Evolutionary conservation across 768 basidiomycete species (phyloP), one percentile per base, ranked within the genome.

Genomic region (Kwoniella sp.): DNA sequence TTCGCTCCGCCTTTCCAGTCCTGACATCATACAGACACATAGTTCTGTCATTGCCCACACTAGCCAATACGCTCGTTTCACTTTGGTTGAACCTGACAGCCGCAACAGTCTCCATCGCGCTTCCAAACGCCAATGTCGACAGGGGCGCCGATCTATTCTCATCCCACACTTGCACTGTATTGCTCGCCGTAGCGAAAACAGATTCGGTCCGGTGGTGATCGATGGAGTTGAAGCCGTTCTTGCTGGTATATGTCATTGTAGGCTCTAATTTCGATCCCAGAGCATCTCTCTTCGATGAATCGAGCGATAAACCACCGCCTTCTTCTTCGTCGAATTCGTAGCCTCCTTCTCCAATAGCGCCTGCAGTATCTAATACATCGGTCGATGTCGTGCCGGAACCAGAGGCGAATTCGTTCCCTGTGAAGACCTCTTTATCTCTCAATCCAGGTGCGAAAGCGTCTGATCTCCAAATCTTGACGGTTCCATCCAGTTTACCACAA

Each of bases 11-110:
- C 81, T 96, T 97, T 50, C 93, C 93, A 15, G 94, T 97, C 26
- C 96, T 86, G 66, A 98, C 90, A 75, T 99, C 96, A 77, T 98
- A 98, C 33, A 99, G 82, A 1, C 91, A 93, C 80, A 98, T 93
- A 29, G 94, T 94, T 59, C 96, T 85, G 77, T 99, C 96, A 50
- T 90, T 90, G 33, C 96, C 95, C 63, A 93, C 87, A 76, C 90
- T 91, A 1, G 94, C 95, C n/a, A 99, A 85, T 0, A 98, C 89
- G 33, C 91, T 93, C 19, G 91, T 85, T 82, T 99, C 96, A 60
- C 90, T 90, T 72, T 90, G 86, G 79, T 98, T 98, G 83, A 98
- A 99, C 47, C 88, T 86, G 44, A 98, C 88, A 44, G 86, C 85
- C 9, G 88, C 88, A 47, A 98, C 87, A 0, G 92, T 94, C 83